These are phyloP conservation scores for Grosmannia huntii DNA, from an alignment of 2,329 filamentous ascomycete genomes.

Conservation along the genomic window DNA sequence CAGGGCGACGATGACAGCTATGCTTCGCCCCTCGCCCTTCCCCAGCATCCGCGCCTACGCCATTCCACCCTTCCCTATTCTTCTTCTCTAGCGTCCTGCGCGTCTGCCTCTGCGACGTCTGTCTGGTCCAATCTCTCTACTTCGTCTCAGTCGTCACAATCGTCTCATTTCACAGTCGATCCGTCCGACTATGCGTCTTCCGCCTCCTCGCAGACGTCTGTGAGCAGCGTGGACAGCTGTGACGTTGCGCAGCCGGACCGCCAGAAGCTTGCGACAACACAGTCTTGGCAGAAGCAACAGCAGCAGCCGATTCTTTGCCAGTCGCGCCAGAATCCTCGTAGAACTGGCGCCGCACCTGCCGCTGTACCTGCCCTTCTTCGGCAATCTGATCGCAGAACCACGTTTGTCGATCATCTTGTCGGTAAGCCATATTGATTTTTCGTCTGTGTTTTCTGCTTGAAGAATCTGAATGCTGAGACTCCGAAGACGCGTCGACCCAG, in stretches of 20 bases:
- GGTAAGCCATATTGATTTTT: conserved; percentile 49
- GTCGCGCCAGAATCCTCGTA: conserved; percentile 51
- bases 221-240: conserved; percentile 7
- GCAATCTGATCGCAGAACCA: conserved; percentile 83
- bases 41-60: conserved; percentile 19
- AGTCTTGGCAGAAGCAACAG: conserved; percentile 7
- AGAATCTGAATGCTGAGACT: background rate
- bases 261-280: conserved; percentile 5
- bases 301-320: conserved; percentile 24
- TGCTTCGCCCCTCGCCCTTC: conserved; percentile 38
- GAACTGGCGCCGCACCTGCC: conserved; percentile 43
- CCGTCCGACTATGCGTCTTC: conserved; percentile 15
- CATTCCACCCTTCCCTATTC: conserved; percentile 45
- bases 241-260: conserved; percentile 2
- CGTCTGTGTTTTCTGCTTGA: background rate
- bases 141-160: conserved; percentile 7
- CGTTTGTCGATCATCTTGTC: conserved; percentile 93
- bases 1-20: conserved; percentile 37
- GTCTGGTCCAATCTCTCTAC: conserved; percentile 57
- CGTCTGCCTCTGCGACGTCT: conserved; percentile 64
- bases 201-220: conserved; percentile 10
- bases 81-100: conserved; percentile 59
- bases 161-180: conserved; percentile 3
- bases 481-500: conserved; percentile 83
- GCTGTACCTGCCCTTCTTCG: conserved; percentile 65